These are phyloP conservation scores for Trametes cubensis DNA, from an alignment of 768 basidiomycete species.

Conservation along the genomic window DNA sequence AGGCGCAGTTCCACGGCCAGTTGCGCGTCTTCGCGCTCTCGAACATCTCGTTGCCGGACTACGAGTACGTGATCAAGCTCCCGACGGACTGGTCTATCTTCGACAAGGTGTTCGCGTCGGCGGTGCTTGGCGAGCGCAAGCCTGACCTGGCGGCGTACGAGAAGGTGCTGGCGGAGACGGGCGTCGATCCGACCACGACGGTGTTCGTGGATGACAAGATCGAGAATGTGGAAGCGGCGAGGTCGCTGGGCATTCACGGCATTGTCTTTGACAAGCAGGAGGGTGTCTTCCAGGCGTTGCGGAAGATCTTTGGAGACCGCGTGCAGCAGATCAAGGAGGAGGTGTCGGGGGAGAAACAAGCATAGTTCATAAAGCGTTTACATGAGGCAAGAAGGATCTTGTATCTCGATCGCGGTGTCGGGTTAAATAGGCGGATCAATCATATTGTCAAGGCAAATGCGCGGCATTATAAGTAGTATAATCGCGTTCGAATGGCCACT, in stretches of 20 bases:
- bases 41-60: constrained; percentile 56
- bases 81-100: constrained; percentile 55
- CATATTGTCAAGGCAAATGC: too few species aligned
- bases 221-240: constrained; percentile 62
- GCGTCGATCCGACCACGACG: constrained; percentile 46
- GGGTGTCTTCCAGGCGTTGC: constrained; percentile 47
- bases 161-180: constrained; percentile 49
- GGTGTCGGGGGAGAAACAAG: neutral
- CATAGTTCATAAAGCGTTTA: too few species aligned
- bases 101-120: constrained; percentile 55
- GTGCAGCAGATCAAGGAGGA: constrained; percentile 25
- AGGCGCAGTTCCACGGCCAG: constrained; percentile 37
- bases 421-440: too few species aligned
- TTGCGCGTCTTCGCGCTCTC: constrained; percentile 54
- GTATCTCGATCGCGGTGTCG: too few species aligned
- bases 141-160: constrained; percentile 57
- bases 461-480: too few species aligned
- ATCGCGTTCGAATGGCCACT: too few species aligned
- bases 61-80: constrained; percentile 43
- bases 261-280: constrained; percentile 47
- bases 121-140: constrained; percentile 55
- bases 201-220: constrained; percentile 64
- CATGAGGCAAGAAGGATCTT: too few species aligned
- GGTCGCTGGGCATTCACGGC: constrained; percentile 57
- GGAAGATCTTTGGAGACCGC: constrained; percentile 49